Base-by-base conservation (phyloP, 768 basidiomycete species). In the Leccinum subtestaceum region DNA sequence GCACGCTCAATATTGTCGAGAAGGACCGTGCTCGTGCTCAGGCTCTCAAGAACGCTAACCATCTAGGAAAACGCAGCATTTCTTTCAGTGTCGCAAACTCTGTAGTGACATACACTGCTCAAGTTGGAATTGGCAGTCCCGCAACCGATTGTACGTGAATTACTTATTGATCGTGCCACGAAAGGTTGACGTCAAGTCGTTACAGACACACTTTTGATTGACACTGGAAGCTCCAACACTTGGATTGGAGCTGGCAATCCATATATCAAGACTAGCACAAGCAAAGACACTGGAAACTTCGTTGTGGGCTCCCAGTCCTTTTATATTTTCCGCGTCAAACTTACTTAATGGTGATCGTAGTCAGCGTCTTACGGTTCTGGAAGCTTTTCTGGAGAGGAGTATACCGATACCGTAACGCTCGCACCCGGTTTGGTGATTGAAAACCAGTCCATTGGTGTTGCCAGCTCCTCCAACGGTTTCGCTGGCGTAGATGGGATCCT, bases 401-500 rank as follows among this genome's bases (percentile, higher is more conserved):
- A 53, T 50, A 54, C n/a, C 4, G 56, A 61, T 43, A 55, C 50
- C 1, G 36, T 63, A 40, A 60, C 54, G 0, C 52, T 60, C 9
- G 29, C 54, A 3, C 31, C 52, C 9, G 45, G 38, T 4, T 36
- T 59, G 52, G 49, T 57, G 12, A 52, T 63, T n/a, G 8, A 31
- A 19, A 31, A 56, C 0, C 78, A 80, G 64, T 69, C 67, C n/a
- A 74, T 79, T 17, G 59, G 77, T 13, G 73, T 72, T 51, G 77
- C 79, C 4, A 46, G 57, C 1, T 31, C 17, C 2, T 13, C 54
- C 5, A 48, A 4, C 29, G 5, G 55, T 70, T 21, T 56, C 54
- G 1, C 40, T 19, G 71, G 60, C 5, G 67, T 78, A 19, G 76
- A 79, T 55, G 78, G 78, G 9, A 75, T 78, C 52, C 70, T 80